Evolutionary conservation across 768 basidiomycete species (phyloP).

Genomic region (Coprinopsis sp.): DNA sequence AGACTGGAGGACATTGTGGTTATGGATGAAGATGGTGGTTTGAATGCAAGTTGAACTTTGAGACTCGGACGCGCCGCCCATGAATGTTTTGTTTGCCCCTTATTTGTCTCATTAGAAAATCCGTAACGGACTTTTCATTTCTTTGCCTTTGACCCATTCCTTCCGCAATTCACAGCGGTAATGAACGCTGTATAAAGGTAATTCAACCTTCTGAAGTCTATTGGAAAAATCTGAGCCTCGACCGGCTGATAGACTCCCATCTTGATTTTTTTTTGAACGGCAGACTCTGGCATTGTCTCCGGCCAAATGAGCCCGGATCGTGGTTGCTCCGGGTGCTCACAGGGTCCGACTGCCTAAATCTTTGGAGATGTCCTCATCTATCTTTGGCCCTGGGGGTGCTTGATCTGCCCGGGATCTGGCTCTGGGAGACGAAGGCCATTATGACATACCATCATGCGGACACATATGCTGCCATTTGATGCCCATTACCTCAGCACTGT

Average conservation of each 20-base stretch:
- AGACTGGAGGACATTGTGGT: conserved; percentile 43
- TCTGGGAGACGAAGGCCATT: conserved; percentile 9
- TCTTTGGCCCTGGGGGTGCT: neutral
- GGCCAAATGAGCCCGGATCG: conserved; percentile 1
- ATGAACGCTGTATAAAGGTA: no score
- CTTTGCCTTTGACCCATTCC: no score
- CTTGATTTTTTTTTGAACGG: neutral
- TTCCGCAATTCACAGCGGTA: no score
- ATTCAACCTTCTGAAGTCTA: no score
- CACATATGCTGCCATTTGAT: conserved; percentile 15
- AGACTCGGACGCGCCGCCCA: conserved; percentile 13
- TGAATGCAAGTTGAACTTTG: conserved; percentile 13
- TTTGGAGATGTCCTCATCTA: neutral
- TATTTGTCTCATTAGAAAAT: conserved; percentile 19
- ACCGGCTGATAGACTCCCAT: no score
- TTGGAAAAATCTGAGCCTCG: no score
- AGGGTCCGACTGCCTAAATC: no score
- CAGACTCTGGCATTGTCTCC: neutral
- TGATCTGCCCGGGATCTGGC: conserved; percentile 6
- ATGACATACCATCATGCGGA: conserved; percentile 11
- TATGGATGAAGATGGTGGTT: conserved; percentile 22
- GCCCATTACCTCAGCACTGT: conserved; percentile 22
- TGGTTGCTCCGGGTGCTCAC: neutral
- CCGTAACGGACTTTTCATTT: no score
- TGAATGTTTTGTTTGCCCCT: conserved; percentile 15